Base-by-base conservation (phyloP, 2,329 filamentous ascomycete species). In the Beauveria rudraprayagi region DNA sequence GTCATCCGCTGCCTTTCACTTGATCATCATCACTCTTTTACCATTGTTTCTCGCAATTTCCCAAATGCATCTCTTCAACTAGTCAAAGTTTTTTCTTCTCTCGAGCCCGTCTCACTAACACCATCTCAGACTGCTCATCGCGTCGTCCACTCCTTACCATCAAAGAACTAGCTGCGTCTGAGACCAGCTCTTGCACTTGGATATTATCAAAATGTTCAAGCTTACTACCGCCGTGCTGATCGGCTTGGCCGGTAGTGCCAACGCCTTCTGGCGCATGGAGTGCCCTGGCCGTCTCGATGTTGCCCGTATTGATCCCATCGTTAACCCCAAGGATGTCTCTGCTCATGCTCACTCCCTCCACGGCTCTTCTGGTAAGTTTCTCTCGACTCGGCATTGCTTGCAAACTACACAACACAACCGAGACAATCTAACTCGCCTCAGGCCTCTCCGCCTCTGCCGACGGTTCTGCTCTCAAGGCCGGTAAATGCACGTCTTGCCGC, bases 201-300 rank as follows among this genome's bases (percentile, higher is more conserved):
- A 69, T 66, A 70, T 54, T 43, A 56, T 62, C 64, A 65, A 37
- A 52, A 76, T 76, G 73, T 67, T 73, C 66, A 74, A 71, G 64
- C 68, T 68, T 43, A 57, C 71, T 41, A 50, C 70, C 63, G 66
- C 70, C 64, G 65, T 74, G 52, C 68, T 72, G 19, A 70, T 68
- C 48, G 70, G 70, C 66, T 68, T 76, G 34, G 64, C 75, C 43
- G 70, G 71, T 46, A 66, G 75, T 61, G 80, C 78, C 52, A 70
- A 81, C 67, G 92, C 89, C 63, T 96, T 96, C 75, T 96, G 90
- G 90, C 90, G 92, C 71, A 89, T 96, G 82, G 88, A 91, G 68
- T 96, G 91, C 74, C 88, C 84, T 66, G 86, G 85, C 61, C 81
- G 83, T 52, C 79, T 86, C 65, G 90, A 86, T 64, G 72, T 90